Evolutionary conservation across 2,329 filamentous ascomycete genomes (phyloP).

Genomic region (Anthostomella pinea): DNA sequence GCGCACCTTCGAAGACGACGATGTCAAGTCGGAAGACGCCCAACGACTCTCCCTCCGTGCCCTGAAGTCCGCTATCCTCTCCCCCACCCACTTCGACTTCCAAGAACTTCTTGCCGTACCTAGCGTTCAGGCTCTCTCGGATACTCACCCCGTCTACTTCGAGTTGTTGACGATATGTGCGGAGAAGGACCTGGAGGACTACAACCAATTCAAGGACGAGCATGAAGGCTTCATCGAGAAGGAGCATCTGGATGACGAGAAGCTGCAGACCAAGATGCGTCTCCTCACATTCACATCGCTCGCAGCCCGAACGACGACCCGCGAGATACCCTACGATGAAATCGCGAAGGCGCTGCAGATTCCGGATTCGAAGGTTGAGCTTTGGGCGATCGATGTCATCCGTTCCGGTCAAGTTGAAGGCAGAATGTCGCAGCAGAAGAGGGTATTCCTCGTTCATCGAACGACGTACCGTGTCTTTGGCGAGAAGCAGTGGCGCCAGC

Average conservation of each 20-base stretch:
- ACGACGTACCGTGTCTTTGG: slow-evolving; percentile 96
- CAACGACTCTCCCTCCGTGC: slow-evolving; percentile 59
- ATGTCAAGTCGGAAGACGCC: slow-evolving; percentile 57
- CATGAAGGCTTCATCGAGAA: slow-evolving; percentile 82
- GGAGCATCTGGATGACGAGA: slow-evolving; percentile 67
- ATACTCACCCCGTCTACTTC: slow-evolving; percentile 80
- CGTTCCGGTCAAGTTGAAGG: slow-evolving; percentile 93
- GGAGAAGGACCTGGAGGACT: slow-evolving; percentile 90
- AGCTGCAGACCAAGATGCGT: slow-evolving; percentile 91
- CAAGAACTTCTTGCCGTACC: slow-evolving; percentile 78
- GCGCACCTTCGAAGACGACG: slow-evolving; percentile 58
- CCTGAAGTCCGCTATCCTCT: slow-evolving; percentile 51
- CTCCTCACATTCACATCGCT: slow-evolving; percentile 89
- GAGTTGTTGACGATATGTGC: slow-evolving; percentile 95
- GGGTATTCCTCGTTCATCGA: slow-evolving; percentile 92
- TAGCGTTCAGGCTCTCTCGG: slow-evolving; percentile 80
- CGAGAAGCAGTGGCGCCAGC: slow-evolving; percentile 97
- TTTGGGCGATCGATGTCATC: slow-evolving; percentile 99
- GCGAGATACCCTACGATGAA: slow-evolving; percentile 82
- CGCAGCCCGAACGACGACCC: slow-evolving; percentile 76
- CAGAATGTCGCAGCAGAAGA: slow-evolving; percentile 88
- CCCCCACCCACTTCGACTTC: slow-evolving; percentile 64
- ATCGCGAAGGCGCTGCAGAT: slow-evolving; percentile 86
- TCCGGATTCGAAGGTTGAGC: slow-evolving; percentile 80
- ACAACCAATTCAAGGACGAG: slow-evolving; percentile 91